Evolutionary conservation across 345 rosid species (phyloP), one percentile per base, ranked within the genome.

Genomic region (Capsella bursapastoris): DNA sequence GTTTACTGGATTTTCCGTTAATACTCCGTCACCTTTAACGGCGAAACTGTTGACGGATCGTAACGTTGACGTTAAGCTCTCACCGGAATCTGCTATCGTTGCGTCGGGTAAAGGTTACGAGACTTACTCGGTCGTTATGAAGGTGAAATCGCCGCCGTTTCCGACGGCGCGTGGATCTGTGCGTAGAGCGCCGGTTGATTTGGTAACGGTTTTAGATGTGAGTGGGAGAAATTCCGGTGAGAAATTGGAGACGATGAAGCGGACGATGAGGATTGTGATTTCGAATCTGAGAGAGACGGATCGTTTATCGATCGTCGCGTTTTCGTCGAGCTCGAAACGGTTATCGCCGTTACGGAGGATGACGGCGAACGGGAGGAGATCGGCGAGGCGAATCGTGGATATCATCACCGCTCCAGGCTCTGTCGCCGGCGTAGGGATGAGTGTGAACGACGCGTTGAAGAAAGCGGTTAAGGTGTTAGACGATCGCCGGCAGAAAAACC

Each of bases 391-490:
- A 79, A 76, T 88, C 11, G 82, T 93, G 3, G 96, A 93, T 49
- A 59, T 74, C n/a, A 40, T 74, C 3, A 45, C 66, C 15, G 72
- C 48, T 18, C 32, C 77, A 66, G 84, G 85, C 40, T 76, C 88
- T 61, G 83, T 86, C 43, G 74, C 87, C 51, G 91, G 91, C 5
- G 79, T 82, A 74, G 86, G 87, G 28, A 87, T 85, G 86, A 81
- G 75, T 45, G 87, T 82, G 2, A 85, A 57, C 78, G 97, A 89
- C 83, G 98, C 97, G 68, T 82, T 91, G 11, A 89, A 89, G 49
- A 93, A 93, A 78, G 97, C 97, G 15, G 91, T 85, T 29, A 89
- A 91, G 66, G 94, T 93, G 68, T 79, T 91, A 4, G 96, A 89
- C 32, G 98, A 93, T 81, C 90, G 98, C 63, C 87, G 94, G 37